phyloP scores from a whole-genome alignment of 2,329 filamentous ascomycete species.

The Talaromyces sp. region DNA sequence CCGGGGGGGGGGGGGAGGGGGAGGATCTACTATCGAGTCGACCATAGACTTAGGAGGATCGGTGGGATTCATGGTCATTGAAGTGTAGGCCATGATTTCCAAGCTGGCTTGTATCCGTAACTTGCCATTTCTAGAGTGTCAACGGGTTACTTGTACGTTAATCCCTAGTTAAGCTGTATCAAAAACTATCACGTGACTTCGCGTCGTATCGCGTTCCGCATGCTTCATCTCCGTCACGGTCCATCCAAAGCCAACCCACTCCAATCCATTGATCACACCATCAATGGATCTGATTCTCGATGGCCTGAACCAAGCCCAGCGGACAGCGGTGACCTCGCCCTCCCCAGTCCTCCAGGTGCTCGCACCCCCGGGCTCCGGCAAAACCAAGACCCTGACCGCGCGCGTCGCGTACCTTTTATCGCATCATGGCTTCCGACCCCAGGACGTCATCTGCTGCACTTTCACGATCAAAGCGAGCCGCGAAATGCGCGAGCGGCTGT shows the following conservation, averaged over 20 bases:
- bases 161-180: not conserved
- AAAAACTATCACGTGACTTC: conserved; percentile 23
- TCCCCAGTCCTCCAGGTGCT: conserved; percentile 58
- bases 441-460: conserved; percentile 89
- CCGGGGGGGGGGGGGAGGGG: no score
- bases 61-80: not conserved
- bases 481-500: conserved; percentile 89
- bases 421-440: conserved; percentile 65
- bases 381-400: conserved; percentile 91
- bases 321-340: conserved; percentile 58
- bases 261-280: conserved; percentile 9
- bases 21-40: no score
- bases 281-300: conserved; percentile 53
- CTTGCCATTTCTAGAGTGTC: not conserved
- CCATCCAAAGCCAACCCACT: not conserved
- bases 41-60: not conserved
- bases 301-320: conserved; percentile 61
- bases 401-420: conserved; percentile 85
- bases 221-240: not conserved
- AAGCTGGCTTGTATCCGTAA: not conserved
- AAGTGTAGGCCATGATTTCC: not conserved
- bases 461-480: conserved; percentile 93
- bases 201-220: conserved; percentile 19
- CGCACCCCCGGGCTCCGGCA: conserved; percentile 67
- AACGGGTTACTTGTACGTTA: not conserved